A percentile compares a stretch with the other conserved stretches of the same genome.
phyloP scores from a whole-genome alignment of 2,329 filamentous ascomycete genomes.

The Pestalotiopsis sp. region DNA sequence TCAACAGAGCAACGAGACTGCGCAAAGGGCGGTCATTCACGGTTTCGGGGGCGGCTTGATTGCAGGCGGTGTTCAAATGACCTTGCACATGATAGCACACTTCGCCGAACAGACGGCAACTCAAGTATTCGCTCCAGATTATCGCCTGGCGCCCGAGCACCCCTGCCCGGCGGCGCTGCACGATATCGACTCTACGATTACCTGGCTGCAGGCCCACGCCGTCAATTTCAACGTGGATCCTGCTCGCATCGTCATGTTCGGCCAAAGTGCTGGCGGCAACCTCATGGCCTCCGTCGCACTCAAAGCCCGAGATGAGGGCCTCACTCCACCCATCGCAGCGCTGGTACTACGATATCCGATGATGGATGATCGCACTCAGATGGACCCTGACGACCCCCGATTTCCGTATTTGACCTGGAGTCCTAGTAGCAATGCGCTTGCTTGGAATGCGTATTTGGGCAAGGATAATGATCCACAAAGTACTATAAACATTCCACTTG shows the following conservation, averaged over 20 bases:
- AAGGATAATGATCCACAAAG: no score
- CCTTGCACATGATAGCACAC: slow-evolving; percentile 15
- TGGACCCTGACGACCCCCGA: slow-evolving; percentile 21
- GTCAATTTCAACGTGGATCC: slow-evolving; percentile 24
- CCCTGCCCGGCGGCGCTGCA: slow-evolving; percentile 46
- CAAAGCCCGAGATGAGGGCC: slow-evolving; percentile 36
- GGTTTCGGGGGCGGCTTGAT: slow-evolving; percentile 28
- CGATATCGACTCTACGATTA: slow-evolving; percentile 33
- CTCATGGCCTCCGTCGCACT: slow-evolving; percentile 33
- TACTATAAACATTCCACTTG: not conserved
- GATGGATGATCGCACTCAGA: slow-evolving; percentile 32
- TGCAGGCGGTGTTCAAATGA: slow-evolving; percentile 22
- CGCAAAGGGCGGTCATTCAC: slow-evolving; percentile 26
- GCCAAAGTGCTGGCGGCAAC: slow-evolving; percentile 26
- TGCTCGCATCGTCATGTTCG: slow-evolving; percentile 22
- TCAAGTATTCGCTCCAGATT: slow-evolving; percentile 42
- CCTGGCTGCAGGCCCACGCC: slow-evolving; percentile 37
- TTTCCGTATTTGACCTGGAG: slow-evolving; percentile 13
- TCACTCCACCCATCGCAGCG: slow-evolving; percentile 28
- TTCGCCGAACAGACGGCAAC: slow-evolving; percentile 18
- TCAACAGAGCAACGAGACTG: not conserved
- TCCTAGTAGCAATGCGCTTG: not conserved
- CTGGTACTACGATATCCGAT: slow-evolving; percentile 35
- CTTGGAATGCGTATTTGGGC: not conserved
- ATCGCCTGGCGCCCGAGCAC: slow-evolving; percentile 51